Percentiles rank a stretch among this genome's conserved stretches.
Conservation (phyloP, 495 filamentous ascomycete species). For the Trichodelitschia bisporula region DNA sequence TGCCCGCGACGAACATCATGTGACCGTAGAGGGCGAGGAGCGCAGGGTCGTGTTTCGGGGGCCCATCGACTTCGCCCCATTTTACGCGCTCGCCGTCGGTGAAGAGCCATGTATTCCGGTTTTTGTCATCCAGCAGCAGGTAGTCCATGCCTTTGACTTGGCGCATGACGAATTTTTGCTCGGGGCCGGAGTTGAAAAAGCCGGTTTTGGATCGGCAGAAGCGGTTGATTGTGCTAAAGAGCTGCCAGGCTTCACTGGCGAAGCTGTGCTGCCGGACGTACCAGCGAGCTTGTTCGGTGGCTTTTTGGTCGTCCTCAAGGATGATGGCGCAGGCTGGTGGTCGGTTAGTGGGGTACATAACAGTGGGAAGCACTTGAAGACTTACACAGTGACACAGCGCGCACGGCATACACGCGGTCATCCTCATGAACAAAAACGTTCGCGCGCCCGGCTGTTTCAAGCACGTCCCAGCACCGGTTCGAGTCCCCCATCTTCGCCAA, state of each 20-base stretch:
- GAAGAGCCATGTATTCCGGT: slow-evolving; percentile 14
- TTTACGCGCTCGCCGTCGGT: slow-evolving; percentile 2
- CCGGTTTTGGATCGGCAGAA: slow-evolving; percentile 19
- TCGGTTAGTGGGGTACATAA: too few relatives aligned
- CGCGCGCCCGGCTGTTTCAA: not conserved
- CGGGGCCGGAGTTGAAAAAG: slow-evolving; percentile 28
- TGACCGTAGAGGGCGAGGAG: slow-evolving; percentile 74
- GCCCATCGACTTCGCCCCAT: slow-evolving; percentile 1
- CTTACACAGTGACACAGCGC: too few relatives aligned
- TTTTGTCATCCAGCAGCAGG: slow-evolving; percentile 14
- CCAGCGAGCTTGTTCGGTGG: slow-evolving; percentile 41
- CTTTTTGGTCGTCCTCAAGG: slow-evolving; percentile 53
- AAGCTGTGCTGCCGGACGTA: slow-evolving; percentile 74
- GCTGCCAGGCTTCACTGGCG: slow-evolving; percentile 57
- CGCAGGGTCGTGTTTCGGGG: slow-evolving; percentile 30
- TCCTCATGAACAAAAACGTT: too few relatives aligned
- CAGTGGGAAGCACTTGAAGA: too few relatives aligned
- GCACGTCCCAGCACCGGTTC: slow-evolving; percentile 29
- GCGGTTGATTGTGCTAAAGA: slow-evolving; percentile 48
- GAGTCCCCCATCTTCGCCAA: slow-evolving; percentile 33
- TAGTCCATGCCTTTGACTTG: slow-evolving; percentile 82
- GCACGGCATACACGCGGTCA: too few relatives aligned
- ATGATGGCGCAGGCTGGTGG: slow-evolving; percentile 65
- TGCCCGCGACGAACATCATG: slow-evolving; percentile 53
- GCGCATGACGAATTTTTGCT: slow-evolving; percentile 72